These are phyloP conservation scores for Aristolochia fimbriata DNA, from an alignment of 164 flowering plant genomes.

Conservation along the genomic window DNA sequence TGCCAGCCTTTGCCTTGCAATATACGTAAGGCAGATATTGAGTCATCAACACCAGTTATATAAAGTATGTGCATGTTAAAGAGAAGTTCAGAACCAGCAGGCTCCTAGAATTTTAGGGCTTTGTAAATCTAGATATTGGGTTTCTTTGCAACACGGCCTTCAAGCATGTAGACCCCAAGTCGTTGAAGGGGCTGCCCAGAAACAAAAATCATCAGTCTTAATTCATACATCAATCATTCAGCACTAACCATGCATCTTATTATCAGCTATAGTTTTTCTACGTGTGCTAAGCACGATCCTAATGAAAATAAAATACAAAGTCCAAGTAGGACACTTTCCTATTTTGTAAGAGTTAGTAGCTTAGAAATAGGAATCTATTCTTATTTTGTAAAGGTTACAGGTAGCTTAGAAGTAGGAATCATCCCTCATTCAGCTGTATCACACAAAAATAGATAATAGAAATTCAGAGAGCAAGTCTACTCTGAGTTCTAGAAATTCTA, in stretches of 20 bases:
- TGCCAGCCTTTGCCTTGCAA: slow-evolving; percentile 51
- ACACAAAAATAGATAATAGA: too few relatives aligned
- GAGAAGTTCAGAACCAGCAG: slow-evolving; percentile 43
- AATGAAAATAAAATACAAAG: too few relatives aligned
- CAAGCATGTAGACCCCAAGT: slow-evolving; percentile 70
- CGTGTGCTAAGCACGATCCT: slow-evolving; percentile 56
- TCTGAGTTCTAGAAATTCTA: too few relatives aligned
- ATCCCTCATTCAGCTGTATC: too few relatives aligned
- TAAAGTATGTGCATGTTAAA: slow-evolving; percentile 72
- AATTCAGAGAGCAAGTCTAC: too few relatives aligned
- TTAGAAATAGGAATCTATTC: too few relatives aligned
- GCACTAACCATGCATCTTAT: slow-evolving; percentile 29
- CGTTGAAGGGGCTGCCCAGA: slow-evolving; percentile 75
- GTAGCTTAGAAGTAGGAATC: too few relatives aligned
- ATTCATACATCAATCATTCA: slow-evolving; percentile 46
- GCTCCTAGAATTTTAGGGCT: slow-evolving; percentile 61
- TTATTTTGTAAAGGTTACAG: too few relatives aligned
- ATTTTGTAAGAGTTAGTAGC: too few relatives aligned
- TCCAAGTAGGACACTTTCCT: too few relatives aligned
- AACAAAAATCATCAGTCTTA: slow-evolving; percentile 63
- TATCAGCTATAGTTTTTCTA: slow-evolving; percentile 48
- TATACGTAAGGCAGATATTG: slow-evolving; percentile 47
- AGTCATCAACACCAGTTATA: slow-evolving; percentile 69
- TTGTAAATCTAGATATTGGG: slow-evolving; percentile 57
- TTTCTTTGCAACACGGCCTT: slow-evolving; percentile 72